Base-by-base conservation (phyloP, 208 protist species). In the Acanthamoeba castellanii region DNA sequence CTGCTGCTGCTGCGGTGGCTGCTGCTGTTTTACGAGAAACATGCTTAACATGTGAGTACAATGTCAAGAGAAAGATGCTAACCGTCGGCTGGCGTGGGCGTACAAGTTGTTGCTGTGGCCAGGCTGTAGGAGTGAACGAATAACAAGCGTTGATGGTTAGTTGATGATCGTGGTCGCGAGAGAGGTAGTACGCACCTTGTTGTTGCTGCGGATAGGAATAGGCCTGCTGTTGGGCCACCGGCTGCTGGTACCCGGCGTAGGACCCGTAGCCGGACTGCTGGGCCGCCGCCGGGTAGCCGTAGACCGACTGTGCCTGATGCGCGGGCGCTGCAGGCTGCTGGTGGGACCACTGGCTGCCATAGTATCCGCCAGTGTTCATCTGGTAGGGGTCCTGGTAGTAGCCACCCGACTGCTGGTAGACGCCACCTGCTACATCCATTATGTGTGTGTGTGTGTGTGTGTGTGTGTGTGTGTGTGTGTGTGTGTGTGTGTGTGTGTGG, bases 171-270 rank as follows among this genome's bases (percentile, higher is more conserved):
- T 25, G 25, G 18, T 13, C n/a, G 25, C 66, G 13, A 74, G 11
- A 74, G 66, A 22, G 32, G 13, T 0, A 18, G 13, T 22, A 3
- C 1, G 5, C 32, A 74, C 66, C 66, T 74, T 74, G 66, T 34
- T 74, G 66, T 6, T n/a, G 72, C 72, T 32, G 72, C 72, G 72
- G 25, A 30, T 81, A 81, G 30, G 34, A 20, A 45, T 81, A 81
- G 30, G 72, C 72, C n/a, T 81, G 72, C 72, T 81, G 72, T 30
- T 81, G 72, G 72, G 72, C 37, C 72, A 47, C 34, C 16, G 72
- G 72, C 72, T 47, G 72, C 34, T 81, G 72, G 61, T 68, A 68
- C 25, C 72, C 72, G 37, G n/a, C 32, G 72, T 81, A 81, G 72
- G 14, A 30, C 7, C 34, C 72, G 20, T 81, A 81, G 37, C 25